These are phyloP conservation scores for Suhomyces chickasaworum DNA, from an alignment of 1,139 yeast genomes.

Conservation along the genomic window DNA sequence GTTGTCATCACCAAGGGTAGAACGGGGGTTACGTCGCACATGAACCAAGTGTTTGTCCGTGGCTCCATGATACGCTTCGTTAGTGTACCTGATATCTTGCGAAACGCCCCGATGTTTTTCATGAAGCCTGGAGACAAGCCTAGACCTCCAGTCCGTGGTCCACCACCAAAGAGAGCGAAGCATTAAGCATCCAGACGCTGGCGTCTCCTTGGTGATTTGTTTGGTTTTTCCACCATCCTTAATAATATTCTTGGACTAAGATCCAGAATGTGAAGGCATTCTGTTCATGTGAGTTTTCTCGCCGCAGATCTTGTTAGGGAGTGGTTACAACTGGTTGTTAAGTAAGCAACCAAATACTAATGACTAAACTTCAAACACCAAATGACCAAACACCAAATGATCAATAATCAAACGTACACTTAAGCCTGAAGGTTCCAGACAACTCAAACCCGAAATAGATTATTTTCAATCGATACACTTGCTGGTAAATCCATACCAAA, in stretches of 20 bases:
- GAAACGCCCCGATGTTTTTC: conserved; percentile 80
- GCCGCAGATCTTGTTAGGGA: background rate
- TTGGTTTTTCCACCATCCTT: background rate
- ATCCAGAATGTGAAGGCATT: background rate
- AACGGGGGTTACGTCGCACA: conserved; percentile 73
- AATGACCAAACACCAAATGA: too few species aligned
- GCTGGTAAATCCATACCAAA: too few species aligned
- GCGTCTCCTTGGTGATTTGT: background rate
- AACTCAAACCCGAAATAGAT: too few species aligned
- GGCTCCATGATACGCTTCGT: conserved; percentile 89
- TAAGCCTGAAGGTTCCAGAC: too few species aligned
- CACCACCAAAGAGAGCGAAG: conserved; percentile 28
- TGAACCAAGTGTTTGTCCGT: conserved; percentile 86
- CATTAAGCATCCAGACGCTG: conserved; percentile 6
- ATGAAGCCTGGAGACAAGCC: conserved; percentile 69
- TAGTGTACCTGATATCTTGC: conserved; percentile 83
- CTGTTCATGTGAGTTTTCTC: background rate
- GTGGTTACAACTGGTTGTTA: background rate
- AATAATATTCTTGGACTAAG: background rate
- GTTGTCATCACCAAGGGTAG: conserved; percentile 68
- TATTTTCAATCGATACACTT: too few species aligned
- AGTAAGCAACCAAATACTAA: too few species aligned
- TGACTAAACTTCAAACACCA: too few species aligned
- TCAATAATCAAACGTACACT: too few species aligned
- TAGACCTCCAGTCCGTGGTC: conserved; percentile 71